phyloP scores from a whole-genome alignment of 2,329 filamentous ascomycete genomes.

The Trichoderma sp. region DNA sequence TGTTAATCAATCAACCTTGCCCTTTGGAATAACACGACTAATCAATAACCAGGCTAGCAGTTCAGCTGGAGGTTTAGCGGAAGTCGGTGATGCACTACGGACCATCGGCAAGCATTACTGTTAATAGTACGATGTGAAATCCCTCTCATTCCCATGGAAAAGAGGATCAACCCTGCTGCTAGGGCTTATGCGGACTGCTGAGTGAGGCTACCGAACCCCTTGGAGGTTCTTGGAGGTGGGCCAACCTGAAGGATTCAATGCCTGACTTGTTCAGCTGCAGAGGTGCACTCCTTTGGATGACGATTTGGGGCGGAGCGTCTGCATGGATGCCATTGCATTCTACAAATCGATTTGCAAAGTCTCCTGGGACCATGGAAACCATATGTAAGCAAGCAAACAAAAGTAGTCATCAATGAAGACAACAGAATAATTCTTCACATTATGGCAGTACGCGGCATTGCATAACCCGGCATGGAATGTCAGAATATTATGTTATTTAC shows the following conservation, averaged over 20 bases:
- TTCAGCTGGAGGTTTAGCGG: neutral
- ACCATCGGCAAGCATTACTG: neutral
- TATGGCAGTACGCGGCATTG: neutral
- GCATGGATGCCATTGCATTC: neutral
- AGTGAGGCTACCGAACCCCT: neutral
- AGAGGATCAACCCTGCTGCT: neutral
- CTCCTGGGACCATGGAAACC: neutral
- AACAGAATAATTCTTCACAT: neutral
- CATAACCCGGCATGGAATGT: neutral
- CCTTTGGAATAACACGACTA: neutral
- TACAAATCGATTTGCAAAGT: neutral
- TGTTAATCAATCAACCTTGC: neutral
- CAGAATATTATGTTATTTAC: neutral
- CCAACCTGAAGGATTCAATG: neutral
- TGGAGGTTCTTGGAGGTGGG: neutral
- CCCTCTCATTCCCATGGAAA: neutral
- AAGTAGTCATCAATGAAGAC: neutral
- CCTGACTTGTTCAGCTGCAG: neutral
- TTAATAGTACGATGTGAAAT: neutral
- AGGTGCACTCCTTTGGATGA: neutral
- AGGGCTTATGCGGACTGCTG: neutral
- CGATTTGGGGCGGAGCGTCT: neutral
- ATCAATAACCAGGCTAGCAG: neutral
- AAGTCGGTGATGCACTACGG: neutral
- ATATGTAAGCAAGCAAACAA: neutral